Evolutionary conservation across 2,329 filamentous ascomycete species (phyloP), one percentile per base, ranked within the genome.

Genomic region (Akanthomyces dipterigenus): DNA sequence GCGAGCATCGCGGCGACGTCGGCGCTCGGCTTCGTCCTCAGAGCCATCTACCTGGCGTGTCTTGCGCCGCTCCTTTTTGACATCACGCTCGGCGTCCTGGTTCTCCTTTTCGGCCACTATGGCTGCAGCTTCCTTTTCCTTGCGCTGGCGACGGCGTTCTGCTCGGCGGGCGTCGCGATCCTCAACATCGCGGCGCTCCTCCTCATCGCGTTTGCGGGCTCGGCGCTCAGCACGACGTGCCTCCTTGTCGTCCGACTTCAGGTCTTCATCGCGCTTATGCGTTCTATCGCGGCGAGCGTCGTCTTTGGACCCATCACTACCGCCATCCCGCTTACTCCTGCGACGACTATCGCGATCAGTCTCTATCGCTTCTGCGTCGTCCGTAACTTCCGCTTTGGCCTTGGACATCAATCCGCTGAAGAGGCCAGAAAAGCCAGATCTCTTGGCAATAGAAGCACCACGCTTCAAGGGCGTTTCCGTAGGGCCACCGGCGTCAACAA

Each of bases 331-430:
- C 56, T 78, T 81, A 1, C 84, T 80, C 61, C 81, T 82, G n/a
- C 87, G 81, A 53, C 85, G 82, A 24, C 82, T 84, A 70, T 89
- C 88, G 28, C 80, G 77, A 14, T 87, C 84, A 34, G 80, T 77
- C 18, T 86, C 84, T 7, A 75, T 71, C 11, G 71, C 74, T 31
- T 80, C 81, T 16, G 72, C 80, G 43, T 84, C 83, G 45, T 72
- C 75, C 62, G 79, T 80, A 8, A 74, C 77, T 43, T 82, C 84
- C 5, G 78, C 73, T 66, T 75, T 72, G 48, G 77, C 67, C 64
- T 77, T 78, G 9, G 79, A 73, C 64, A 79, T 80, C 16, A 87
- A 71, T 34, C 84, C 83, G 55, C 85, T 84, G 65, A 92, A 86
- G 6, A 91, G 77, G 31, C 83, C 81, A 28, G 81, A 78, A 26